phyloP scores from a whole-genome alignment of 768 basidiomycete species.

The Leccinum fibrillosum region DNA sequence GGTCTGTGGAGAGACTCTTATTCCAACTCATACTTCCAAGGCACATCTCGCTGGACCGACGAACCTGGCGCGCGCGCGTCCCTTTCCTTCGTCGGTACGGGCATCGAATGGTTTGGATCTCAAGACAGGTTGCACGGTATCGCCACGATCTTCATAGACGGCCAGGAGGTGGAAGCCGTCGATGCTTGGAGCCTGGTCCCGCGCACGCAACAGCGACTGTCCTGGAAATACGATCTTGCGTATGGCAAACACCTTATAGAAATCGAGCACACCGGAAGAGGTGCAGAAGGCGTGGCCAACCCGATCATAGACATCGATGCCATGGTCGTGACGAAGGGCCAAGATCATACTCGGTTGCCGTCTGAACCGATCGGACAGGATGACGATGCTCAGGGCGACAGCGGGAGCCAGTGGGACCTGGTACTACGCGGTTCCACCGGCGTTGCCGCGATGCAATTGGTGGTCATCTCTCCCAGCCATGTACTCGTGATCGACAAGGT shows the following conservation, averaged over 20 bases:
- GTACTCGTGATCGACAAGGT: conserved; percentile 81
- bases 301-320: conserved; percentile 58
- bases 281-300: conserved; percentile 32
- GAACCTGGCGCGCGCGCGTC: conserved; percentile 46
- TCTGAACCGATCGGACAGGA: neutral
- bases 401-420: conserved; percentile 48
- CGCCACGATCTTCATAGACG: conserved; percentile 58
- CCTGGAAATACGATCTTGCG: conserved; percentile 53
- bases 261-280: conserved; percentile 53
- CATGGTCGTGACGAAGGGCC: conserved; percentile 57
- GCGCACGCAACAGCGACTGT: conserved; percentile 59
- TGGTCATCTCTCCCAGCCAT: conserved; percentile 63
- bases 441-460: conserved; percentile 76
- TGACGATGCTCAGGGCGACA: neutral
- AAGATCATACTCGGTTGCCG: neutral
- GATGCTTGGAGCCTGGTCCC: conserved; percentile 41
- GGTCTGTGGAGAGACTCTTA: conserved; percentile 57
- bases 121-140: conserved; percentile 52
- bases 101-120: conserved; percentile 77
- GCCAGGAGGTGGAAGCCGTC: conserved; percentile 41
- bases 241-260: conserved; percentile 57
- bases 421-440: conserved; percentile 68
- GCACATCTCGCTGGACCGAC: conserved; percentile 50
- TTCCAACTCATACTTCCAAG: conserved; percentile 48
- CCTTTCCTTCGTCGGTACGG: conserved; percentile 68